Evolutionary conservation across 495 filamentous ascomycete genomes (phyloP).

Genomic region (Eremomyces bilateralis): DNA sequence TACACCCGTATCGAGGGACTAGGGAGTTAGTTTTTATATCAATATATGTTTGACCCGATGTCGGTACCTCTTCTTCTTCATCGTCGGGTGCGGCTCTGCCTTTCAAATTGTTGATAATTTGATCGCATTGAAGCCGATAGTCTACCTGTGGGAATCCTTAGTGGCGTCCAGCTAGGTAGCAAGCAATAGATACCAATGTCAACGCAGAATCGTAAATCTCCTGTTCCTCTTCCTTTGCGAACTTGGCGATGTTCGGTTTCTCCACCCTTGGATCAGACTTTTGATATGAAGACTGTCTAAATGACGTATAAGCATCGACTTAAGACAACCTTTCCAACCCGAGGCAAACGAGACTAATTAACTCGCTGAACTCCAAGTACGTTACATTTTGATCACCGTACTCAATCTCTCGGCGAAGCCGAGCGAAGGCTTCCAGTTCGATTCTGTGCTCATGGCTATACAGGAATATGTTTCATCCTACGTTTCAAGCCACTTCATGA

Average conservation of each 20-base stretch:
- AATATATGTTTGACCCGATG: conserved; percentile 1
- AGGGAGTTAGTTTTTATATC: conserved; percentile 3
- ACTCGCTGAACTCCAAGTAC: conserved; percentile 4
- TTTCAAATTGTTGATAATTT: not conserved
- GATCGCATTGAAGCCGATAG: not conserved
- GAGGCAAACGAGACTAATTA: conserved; percentile 1
- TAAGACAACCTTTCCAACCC: not conserved
- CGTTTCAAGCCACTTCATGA: too few species aligned
- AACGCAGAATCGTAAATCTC: conserved; percentile 5
- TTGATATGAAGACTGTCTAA: conserved; percentile 27
- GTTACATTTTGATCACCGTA: conserved; percentile 24
- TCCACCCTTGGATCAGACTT: conserved; percentile 9
- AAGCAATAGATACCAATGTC: not conserved
- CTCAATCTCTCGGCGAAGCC: conserved; percentile 31
- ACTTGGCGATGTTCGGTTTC: conserved; percentile 6
- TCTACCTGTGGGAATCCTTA: not conserved
- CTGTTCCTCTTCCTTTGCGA: conserved; percentile 30
- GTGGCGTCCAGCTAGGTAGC: not conserved
- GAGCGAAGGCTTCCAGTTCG: conserved; percentile 22
- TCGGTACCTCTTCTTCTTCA: conserved; percentile 4
- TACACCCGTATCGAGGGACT: too few species aligned
- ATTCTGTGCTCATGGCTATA: too few species aligned
- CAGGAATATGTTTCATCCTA: too few species aligned
- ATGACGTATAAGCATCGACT: not conserved
- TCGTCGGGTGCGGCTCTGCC: not conserved